Conservation (phyloP, 495 filamentous ascomycete genomes). For the Filosporella fistucella region DNA sequence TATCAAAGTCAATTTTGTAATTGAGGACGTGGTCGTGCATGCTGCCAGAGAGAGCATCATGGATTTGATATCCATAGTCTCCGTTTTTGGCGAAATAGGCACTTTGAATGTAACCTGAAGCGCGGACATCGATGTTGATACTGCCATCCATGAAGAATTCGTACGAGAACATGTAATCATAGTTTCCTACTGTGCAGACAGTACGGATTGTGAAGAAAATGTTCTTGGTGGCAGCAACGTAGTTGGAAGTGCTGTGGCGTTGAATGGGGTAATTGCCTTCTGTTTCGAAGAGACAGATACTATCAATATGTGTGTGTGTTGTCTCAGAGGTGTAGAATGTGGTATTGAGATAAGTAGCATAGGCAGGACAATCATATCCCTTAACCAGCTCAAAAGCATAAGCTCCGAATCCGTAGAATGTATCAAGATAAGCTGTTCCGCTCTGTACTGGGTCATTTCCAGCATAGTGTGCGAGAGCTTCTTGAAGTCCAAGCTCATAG, state of each 20-base stretch:
- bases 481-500: slow-evolving; percentile 51
- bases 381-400: slow-evolving; percentile 39
- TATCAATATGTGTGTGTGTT: slow-evolving; percentile 35
- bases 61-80: slow-evolving; percentile 54
- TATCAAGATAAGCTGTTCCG: slow-evolving; percentile 38
- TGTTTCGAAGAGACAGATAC: slow-evolving; percentile 47
- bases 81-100: slow-evolving; percentile 46
- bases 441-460: slow-evolving; percentile 42
- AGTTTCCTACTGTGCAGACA: slow-evolving; percentile 49
- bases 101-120: slow-evolving; percentile 51
- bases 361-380: slow-evolving; percentile 48
- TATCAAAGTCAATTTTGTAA: slow-evolving; percentile 52
- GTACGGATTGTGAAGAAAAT: slow-evolving; percentile 40
- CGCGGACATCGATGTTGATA: slow-evolving; percentile 49
- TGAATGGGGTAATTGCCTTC: slow-evolving; percentile 39
- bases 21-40: slow-evolving; percentile 61
- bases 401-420: slow-evolving; percentile 42
- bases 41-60: slow-evolving; percentile 44
- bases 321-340: slow-evolving; percentile 33
- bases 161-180: slow-evolving; percentile 42
- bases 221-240: slow-evolving; percentile 38
- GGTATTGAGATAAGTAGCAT: slow-evolving; percentile 41
- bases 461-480: slow-evolving; percentile 52
- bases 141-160: slow-evolving; percentile 52
- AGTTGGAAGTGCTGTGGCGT: slow-evolving; percentile 33